A percentile compares a stretch with the other conserved stretches of the same genome.
These are phyloP conservation scores for Pseudonitzschia pungens DNA, from an alignment of 108 stramenopile genomes.

Conservation along the genomic window DNA sequence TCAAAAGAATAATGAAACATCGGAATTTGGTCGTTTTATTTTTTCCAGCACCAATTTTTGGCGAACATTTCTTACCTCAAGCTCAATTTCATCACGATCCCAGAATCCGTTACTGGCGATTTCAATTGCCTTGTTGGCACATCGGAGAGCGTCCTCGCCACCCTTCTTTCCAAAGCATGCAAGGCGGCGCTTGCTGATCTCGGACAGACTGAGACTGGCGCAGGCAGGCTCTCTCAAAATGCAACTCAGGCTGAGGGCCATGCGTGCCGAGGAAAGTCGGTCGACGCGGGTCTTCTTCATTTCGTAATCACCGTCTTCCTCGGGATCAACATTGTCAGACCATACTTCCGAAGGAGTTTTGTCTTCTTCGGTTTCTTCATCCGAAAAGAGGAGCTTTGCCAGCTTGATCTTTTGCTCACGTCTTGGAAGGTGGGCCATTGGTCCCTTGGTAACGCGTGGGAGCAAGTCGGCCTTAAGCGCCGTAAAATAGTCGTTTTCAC, in stretches of 20 bases:
- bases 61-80: conserved; percentile 68
- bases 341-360: conserved; percentile 86
- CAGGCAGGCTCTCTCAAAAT: conserved; percentile 85
- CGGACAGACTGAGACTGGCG: conserved; percentile 78
- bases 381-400: conserved; percentile 85
- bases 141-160: conserved; percentile 79
- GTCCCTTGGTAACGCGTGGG: conserved; percentile 74
- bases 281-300: conserved; percentile 61
- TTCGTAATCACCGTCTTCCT: conserved; percentile 61
- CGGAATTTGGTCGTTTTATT: no score
- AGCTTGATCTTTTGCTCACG: conserved; percentile 86
- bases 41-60: no score
- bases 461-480: conserved; percentile 81
- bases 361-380: conserved; percentile 81
- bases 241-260: conserved; percentile 70
- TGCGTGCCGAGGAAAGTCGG: conserved; percentile 70
- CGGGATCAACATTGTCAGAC: conserved; percentile 45
- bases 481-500: conserved; percentile 79
- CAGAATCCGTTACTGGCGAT: conserved; percentile 86
- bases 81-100: conserved; percentile 82
- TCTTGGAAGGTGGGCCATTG: conserved; percentile 69
- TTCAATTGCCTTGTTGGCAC: conserved; percentile 84
- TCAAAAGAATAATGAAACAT: no score
- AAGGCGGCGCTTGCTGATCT: conserved; percentile 86
- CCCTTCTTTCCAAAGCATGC: conserved; percentile 70